Evolutionary conservation across 805 yeast genomes (phyloP).

Genomic region (Yamadazyma ubonensis): DNA sequence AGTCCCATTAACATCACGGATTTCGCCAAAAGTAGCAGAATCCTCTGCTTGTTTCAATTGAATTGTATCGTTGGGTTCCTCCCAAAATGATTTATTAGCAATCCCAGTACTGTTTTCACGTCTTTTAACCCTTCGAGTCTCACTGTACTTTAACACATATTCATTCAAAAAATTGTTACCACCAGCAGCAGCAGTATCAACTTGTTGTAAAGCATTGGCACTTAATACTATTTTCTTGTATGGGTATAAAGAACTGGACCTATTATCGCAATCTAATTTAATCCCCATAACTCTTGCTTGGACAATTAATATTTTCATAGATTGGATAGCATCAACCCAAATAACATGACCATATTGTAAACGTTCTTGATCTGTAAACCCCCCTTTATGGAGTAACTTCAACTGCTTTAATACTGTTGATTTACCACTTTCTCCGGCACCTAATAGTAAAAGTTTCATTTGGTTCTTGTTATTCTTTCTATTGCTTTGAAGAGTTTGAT

Average conservation of each 20-base stretch:
- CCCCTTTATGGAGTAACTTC: slow-evolving; percentile 80
- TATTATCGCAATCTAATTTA: slow-evolving; percentile 61
- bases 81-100: slow-evolving; percentile 22
- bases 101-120: slow-evolving; percentile 54
- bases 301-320: slow-evolving; percentile 73
- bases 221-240: slow-evolving; percentile 52
- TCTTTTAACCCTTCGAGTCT: slow-evolving; percentile 51
- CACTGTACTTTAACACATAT: slow-evolving; percentile 61
- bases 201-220: slow-evolving; percentile 57
- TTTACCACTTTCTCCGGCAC: slow-evolving; percentile 95
- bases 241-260: slow-evolving; percentile 42
- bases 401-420: slow-evolving; percentile 90
- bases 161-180: slow-evolving; percentile 62
- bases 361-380: slow-evolving; percentile 79
- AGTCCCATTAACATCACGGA: slow-evolving; percentile 12
- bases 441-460: slow-evolving; percentile 73
- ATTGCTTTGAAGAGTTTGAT: slow-evolving; percentile 53
- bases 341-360: slow-evolving; percentile 79
- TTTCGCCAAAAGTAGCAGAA: slow-evolving; percentile 4
- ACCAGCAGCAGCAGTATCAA: slow-evolving; percentile 67
- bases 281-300: slow-evolving; percentile 70
- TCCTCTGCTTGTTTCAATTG: slow-evolving; percentile 1
- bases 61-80: slow-evolving; percentile 5
- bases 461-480: slow-evolving; percentile 56
- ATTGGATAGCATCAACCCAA: slow-evolving; percentile 88